Evolutionary conservation across 208 protist species (phyloP).

Genomic region (Wallacemonas sp.): DNA sequence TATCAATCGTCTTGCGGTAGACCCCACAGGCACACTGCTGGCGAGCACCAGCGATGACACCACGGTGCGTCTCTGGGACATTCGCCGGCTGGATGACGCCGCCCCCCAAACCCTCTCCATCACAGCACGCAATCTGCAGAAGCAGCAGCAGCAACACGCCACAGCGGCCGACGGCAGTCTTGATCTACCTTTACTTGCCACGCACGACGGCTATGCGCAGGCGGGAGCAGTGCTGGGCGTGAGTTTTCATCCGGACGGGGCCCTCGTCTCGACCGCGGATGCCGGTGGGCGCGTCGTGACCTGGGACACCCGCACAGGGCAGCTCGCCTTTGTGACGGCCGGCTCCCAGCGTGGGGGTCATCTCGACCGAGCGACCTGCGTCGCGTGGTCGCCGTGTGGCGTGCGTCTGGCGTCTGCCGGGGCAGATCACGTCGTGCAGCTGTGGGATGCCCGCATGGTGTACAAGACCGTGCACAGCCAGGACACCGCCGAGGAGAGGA

Average conservation of each 20-base stretch:
- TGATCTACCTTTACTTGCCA: slow-evolving; percentile 29
- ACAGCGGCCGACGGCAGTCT: background rate
- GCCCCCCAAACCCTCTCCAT: slow-evolving; percentile 1
- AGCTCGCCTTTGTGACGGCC: slow-evolving; percentile 48
- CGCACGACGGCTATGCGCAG: slow-evolving; percentile 71
- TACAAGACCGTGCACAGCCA: slow-evolving; percentile 15
- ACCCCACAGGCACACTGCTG: slow-evolving; percentile 63
- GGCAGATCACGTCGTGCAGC: slow-evolving; percentile 62
- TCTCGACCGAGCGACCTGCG: slow-evolving; percentile 50
- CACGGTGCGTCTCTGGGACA: slow-evolving; percentile 66
- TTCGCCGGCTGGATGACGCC: slow-evolving; percentile 19
- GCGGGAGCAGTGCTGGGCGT: slow-evolving; percentile 44
- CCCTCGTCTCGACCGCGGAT: slow-evolving; percentile 68
- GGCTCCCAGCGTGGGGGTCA: slow-evolving; percentile 43
- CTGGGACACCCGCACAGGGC: slow-evolving; percentile 76
- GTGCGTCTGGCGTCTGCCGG: slow-evolving; percentile 74
- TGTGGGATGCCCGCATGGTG: slow-evolving; percentile 80
- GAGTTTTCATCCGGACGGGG: slow-evolving; percentile 77
- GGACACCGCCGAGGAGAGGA: background rate
- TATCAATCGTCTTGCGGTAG: slow-evolving; percentile 56
- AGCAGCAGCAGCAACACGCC: background rate
- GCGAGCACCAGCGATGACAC: slow-evolving; percentile 60
- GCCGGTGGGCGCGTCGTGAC: slow-evolving; percentile 63
- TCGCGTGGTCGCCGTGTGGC: slow-evolving; percentile 83
- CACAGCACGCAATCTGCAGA: background rate